Evolutionary conservation across 495 filamentous ascomycete genomes (phyloP).

Genomic region (Cercophora newfieldiana): DNA sequence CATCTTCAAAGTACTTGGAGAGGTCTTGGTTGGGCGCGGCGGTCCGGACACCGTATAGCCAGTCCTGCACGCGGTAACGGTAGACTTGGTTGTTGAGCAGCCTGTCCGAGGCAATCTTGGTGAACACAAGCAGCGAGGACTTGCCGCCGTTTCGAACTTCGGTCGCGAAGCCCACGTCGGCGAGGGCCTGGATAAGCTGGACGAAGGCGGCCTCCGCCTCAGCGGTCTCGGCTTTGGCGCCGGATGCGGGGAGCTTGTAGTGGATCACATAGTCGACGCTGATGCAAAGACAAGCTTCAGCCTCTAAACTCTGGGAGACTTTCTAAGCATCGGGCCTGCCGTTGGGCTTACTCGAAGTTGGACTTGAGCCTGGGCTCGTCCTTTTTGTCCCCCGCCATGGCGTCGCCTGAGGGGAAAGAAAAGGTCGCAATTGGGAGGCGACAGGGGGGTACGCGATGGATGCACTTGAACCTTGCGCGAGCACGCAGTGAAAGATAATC

Average conservation of each 20-base stretch:
- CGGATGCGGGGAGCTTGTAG: constrained; percentile 67
- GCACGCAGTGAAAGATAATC: not conserved
- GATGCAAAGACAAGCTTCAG: constrained; percentile 18
- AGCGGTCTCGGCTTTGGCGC: constrained; percentile 62
- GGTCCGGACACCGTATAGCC: constrained; percentile 86
- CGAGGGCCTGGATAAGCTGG: constrained; percentile 70
- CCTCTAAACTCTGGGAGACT: constrained; percentile 17
- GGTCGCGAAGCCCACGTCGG: constrained; percentile 72
- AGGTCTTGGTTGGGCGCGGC: constrained; percentile 76
- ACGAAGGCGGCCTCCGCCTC: constrained; percentile 71
- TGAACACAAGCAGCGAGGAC: constrained; percentile 79
- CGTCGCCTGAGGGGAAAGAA: not conserved
- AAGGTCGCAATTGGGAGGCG: not conserved
- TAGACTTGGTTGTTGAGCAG: constrained; percentile 66
- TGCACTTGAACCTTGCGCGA: not conserved
- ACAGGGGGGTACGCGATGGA: not conserved
- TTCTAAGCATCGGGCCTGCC: not conserved
- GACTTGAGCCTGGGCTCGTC: constrained; percentile 35
- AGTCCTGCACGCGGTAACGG: constrained; percentile 81
- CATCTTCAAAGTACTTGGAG: constrained; percentile 57
- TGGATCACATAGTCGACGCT: constrained; percentile 92
- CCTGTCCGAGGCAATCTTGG: constrained; percentile 68
- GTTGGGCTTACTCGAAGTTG: constrained; percentile 32
- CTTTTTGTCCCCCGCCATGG: constrained; percentile 40
- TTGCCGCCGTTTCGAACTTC: constrained; percentile 83